Conservation (phyloP, 768 basidiomycete genomes). For the Podaxis carcinomalis region DNA sequence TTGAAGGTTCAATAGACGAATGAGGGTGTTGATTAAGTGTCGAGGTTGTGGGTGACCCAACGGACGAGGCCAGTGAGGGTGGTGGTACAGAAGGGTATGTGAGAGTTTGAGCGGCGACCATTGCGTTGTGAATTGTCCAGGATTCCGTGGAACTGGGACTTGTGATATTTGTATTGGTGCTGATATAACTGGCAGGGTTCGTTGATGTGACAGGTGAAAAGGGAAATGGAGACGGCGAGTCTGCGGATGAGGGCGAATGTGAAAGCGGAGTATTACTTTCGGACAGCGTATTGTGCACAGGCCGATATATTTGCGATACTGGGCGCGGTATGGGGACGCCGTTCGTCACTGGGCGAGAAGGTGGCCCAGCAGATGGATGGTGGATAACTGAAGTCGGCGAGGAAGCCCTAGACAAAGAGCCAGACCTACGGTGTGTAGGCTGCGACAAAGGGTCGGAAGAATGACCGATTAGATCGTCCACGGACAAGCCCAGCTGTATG, state of each 20-base stretch:
- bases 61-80: slow-evolving; percentile 74
- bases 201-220: slow-evolving; percentile 56
- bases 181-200: slow-evolving; percentile 52
- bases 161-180: slow-evolving; percentile 61
- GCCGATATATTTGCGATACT: slow-evolving; percentile 58
- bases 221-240: slow-evolving; percentile 66
- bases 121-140: slow-evolving; percentile 36
- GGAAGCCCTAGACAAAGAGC: slow-evolving; percentile 29
- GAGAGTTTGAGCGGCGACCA: slow-evolving; percentile 37
- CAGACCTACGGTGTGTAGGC: slow-evolving; percentile 58
- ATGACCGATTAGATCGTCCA: slow-evolving; percentile 77
- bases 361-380: slow-evolving; percentile 16
- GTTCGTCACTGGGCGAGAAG: slow-evolving; percentile 25
- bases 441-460: slow-evolving; percentile 67
- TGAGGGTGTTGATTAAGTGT: slow-evolving; percentile 39
- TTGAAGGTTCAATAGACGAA: slow-evolving; percentile 50
- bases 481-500: slow-evolving; percentile 62
- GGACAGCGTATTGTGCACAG: slow-evolving; percentile 37
- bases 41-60: slow-evolving; percentile 62
- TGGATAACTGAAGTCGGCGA: slow-evolving; percentile 44
- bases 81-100: slow-evolving; percentile 84
- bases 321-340: slow-evolving; percentile 77
- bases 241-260: slow-evolving; percentile 60
- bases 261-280: slow-evolving; percentile 61
- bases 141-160: slow-evolving; percentile 70